Evolutionary conservation across 1,284 basidiomycete species (phyloP).

Genomic region (Takashimella tepidaria): DNA sequence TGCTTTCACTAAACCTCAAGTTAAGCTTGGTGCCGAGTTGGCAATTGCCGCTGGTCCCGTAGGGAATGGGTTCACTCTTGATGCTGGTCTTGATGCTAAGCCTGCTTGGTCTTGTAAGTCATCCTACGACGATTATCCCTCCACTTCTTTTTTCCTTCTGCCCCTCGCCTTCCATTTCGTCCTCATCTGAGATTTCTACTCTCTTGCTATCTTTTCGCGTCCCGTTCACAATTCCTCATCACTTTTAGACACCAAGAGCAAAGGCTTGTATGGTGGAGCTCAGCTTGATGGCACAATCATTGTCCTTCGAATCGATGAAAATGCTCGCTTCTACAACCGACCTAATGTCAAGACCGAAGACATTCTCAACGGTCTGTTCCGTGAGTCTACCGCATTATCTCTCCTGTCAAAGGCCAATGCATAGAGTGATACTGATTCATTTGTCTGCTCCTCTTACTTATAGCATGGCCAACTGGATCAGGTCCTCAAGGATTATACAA

Average conservation of each 20-base stretch:
- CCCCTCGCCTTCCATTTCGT: no score
- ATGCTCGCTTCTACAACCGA: not conserved
- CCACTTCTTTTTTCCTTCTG: no score
- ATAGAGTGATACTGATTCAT: not conserved
- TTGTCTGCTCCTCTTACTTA: not conserved
- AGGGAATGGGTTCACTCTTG: not conserved
- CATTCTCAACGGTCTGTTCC: constrained; percentile 1
- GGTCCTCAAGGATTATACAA: constrained; percentile 4
- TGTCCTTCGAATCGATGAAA: not conserved
- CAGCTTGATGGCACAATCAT: not conserved
- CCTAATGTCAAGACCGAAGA: not conserved
- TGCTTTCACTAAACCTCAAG: not conserved
- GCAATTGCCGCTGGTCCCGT: not conserved
- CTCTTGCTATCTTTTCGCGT: no score
- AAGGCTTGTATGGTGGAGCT: not conserved
- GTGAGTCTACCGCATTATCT: not conserved
- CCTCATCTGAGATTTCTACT: no score
- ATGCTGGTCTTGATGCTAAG: not conserved
- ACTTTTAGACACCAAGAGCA: not conserved
- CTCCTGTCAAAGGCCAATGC: not conserved
- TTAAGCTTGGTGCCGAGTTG: not conserved
- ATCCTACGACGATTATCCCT: no score
- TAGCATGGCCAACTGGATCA: not conserved
- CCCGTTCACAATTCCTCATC: no score
- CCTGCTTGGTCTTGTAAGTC: not conserved